Percentiles rank a stretch among this genome's conserved stretches.
Conservation (phyloP, 2,329 filamentous ascomycete genomes). For the Xylariaceae sp. region DNA sequence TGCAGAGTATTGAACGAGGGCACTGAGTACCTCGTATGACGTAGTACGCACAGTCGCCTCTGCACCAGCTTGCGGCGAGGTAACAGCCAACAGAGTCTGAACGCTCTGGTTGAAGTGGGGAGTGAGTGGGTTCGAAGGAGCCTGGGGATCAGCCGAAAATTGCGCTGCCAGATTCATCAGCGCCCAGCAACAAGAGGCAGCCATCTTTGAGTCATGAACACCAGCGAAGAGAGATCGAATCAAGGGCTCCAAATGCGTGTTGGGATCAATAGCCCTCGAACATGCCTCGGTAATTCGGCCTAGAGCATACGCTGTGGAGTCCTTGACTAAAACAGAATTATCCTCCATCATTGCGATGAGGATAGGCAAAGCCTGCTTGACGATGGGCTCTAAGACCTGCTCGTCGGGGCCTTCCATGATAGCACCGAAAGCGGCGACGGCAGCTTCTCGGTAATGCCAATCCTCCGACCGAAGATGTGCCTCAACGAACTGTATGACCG, state of each 20-base stretch:
- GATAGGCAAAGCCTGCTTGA: conserved; percentile 91
- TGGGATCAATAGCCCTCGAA: conserved; percentile 85
- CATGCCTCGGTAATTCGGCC: conserved; percentile 94
- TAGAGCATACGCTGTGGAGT: conserved; percentile 93
- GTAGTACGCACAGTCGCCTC: conserved; percentile 91
- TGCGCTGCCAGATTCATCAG: conserved; percentile 97
- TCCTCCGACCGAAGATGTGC: conserved; percentile 84
- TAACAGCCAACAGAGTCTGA: conserved; percentile 78
- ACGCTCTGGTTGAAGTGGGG: conserved; percentile 93
- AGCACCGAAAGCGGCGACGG: conserved; percentile 93
- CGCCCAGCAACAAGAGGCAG: conserved; percentile 97
- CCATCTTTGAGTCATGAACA: conserved; percentile 91
- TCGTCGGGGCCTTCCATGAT: conserved; percentile 99
- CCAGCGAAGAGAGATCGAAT: conserved; percentile 89
- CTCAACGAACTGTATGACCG: conserved; percentile 90
- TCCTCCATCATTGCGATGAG: conserved; percentile 93
- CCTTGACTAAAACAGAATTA: conserved; percentile 81
- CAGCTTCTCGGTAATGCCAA: conserved; percentile 93
- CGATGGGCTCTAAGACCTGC: conserved; percentile 84
- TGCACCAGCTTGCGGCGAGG: conserved; percentile 74
- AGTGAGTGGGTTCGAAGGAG: conserved; percentile 76
- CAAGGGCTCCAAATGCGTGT: conserved; percentile 76
- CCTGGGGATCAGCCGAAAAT: conserved; percentile 83
- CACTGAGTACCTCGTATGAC: conserved; percentile 93
- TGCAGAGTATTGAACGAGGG: conserved; percentile 88